A percentile compares a stretch with the other conserved stretches of the same genome.
phyloP scores from a whole-genome alignment of 352 stramenopile genomes.

The Phytophthora boehmeriae region DNA sequence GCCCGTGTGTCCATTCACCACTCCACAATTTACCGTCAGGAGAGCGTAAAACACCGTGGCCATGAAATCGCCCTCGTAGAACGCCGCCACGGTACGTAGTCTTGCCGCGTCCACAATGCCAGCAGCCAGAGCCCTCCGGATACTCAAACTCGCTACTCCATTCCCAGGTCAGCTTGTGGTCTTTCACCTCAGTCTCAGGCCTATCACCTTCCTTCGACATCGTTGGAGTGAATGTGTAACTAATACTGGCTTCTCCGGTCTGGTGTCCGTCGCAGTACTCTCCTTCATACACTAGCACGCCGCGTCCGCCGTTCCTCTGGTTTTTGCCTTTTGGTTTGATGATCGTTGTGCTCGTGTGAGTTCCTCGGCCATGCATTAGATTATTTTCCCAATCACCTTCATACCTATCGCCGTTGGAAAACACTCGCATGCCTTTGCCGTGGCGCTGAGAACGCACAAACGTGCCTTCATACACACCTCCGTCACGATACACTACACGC shows the following conservation, averaged over 20 bases:
- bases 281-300: slow-evolving; percentile 51
- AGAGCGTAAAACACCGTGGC: slow-evolving; percentile 51
- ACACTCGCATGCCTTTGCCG: slow-evolving; percentile 53
- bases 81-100: slow-evolving; percentile 65
- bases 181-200: background rate
- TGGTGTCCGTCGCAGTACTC: slow-evolving; percentile 51
- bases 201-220: slow-evolving; percentile 1
- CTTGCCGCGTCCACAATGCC: slow-evolving; percentile 57
- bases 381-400: slow-evolving; percentile 62
- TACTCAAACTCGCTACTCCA: slow-evolving; percentile 76
- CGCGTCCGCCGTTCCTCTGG: slow-evolving; percentile 6
- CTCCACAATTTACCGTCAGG: slow-evolving; percentile 64
- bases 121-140: slow-evolving; percentile 55
- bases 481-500: slow-evolving; percentile 49
- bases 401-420: slow-evolving; percentile 59
- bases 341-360: slow-evolving; percentile 32
- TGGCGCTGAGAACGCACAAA: slow-evolving; percentile 60
- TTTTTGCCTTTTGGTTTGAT: slow-evolving; percentile 12
- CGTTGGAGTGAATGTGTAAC: slow-evolving; percentile 42
- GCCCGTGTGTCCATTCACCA: slow-evolving; percentile 54
- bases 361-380: slow-evolving; percentile 61
- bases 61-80: slow-evolving; percentile 67
- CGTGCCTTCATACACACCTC: slow-evolving; percentile 58
- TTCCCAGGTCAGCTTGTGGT: slow-evolving; percentile 26
- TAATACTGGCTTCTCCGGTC: slow-evolving; percentile 48